A percentile compares a stretch with the other conserved stretches of the same genome.
These are phyloP conservation scores for Colletotrichum siamense DNA, from an alignment of 2,329 filamentous ascomycete species.

Conservation along the genomic window DNA sequence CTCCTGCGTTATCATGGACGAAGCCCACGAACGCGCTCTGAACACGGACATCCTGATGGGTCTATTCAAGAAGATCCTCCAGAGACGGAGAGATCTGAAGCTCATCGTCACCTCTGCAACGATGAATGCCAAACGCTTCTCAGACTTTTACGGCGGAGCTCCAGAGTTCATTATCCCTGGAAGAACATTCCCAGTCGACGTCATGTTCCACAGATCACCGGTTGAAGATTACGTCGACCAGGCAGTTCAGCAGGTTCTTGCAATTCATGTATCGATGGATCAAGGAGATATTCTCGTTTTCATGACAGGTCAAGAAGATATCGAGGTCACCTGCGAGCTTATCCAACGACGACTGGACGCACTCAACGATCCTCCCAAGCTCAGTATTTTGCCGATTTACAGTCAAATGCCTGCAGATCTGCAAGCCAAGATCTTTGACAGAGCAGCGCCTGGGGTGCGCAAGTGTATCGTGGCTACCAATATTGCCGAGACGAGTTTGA, in stretches of 20 bases:
- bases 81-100: constrained; percentile 88
- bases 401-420: constrained; percentile 99
- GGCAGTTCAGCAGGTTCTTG: constrained; percentile 92
- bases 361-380: constrained; percentile 91
- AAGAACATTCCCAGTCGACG: constrained; percentile 94
- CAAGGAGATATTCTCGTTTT: constrained; percentile 95
- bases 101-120: constrained; percentile 97
- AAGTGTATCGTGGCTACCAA: constrained; percentile 99
- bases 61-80: constrained; percentile 94
- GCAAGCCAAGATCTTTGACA: constrained; percentile 97
- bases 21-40: constrained; percentile 94
- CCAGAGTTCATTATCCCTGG: constrained; percentile 97
- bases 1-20: constrained; percentile 99
- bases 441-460: constrained; percentile 85
- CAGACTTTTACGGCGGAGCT: constrained; percentile 93
- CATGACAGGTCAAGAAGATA: constrained; percentile 99
- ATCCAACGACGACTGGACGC: constrained; percentile 86
- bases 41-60: constrained; percentile 99
- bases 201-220: constrained; percentile 92
- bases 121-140: constrained; percentile 97
- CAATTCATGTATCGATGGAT: constrained; percentile 95
- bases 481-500: constrained; percentile 97
- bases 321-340: constrained; percentile 94
- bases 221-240: constrained; percentile 98
- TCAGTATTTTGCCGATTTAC: constrained; percentile 96